Evolutionary conservation across 2,329 filamentous ascomycete genomes (phyloP), one percentile per base, ranked within the genome.

Genomic region (Leptosphaerulina australis): DNA sequence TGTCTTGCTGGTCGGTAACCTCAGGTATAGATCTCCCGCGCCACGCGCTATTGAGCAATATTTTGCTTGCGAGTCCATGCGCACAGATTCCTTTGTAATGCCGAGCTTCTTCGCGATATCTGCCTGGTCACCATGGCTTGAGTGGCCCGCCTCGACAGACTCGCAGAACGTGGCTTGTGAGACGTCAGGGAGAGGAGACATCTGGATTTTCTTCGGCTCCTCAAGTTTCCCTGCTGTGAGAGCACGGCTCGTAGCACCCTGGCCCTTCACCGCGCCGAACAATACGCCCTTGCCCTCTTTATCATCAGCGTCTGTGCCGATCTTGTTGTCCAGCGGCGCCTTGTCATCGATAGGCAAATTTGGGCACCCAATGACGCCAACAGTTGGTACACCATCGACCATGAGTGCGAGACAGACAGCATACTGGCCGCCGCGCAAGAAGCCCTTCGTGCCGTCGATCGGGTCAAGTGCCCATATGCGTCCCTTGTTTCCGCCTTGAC

Each of bases 41-140:
- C 94, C 94, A 56, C 94, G 83, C 26, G 94, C 94, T 70, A 99
- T 96, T 26, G 90, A 94, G 55, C 88, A 93, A 76, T 99, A 99
- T 77, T 99, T 99, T 64, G 94, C 93, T 77, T 99, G 94, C 43
- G 90, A 96, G 77, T 99, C 94, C 88, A 99, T 94, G 59, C 93
- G 85, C 53, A 99, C 92, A 61, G 88, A 91, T n/a, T 88, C 85
- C 64, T 85, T 86, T 17, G 88, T 93, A 74, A 99, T 96, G 45
- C 91, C 91, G 5, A 99, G 83, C 68, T 86, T 88, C 65, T 84
- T 76, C 5, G 94, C 91, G 67, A 99, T 95, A 62, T 85, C 81
- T 28, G 88, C 90, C 63, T 96, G 90, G 74, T 97, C 90, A 62
- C 84, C 85, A 75, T 99, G 95, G 28, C 90, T 96, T n/a, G n/a